A percentile compares a stretch with the other conserved stretches of the same genome.
These are phyloP conservation scores for Suillus variegatus DNA, from an alignment of 768 basidiomycete species.

Conservation along the genomic window DNA sequence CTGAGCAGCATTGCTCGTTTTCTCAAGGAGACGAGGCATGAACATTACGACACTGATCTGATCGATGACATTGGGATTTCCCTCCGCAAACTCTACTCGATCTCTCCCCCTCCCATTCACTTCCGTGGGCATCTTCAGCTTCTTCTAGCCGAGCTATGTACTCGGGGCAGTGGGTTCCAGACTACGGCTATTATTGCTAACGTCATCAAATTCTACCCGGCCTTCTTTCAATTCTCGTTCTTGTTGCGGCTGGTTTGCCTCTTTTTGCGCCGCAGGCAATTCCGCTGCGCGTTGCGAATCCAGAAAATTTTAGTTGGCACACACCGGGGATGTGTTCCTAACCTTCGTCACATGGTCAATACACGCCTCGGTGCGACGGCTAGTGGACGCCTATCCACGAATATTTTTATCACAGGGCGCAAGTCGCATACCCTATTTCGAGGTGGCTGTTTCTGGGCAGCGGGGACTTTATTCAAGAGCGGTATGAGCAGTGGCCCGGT, in stretches of 20 bases:
- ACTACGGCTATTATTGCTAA: constrained; percentile 42
- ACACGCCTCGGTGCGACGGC: neutral
- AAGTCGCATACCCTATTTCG: neutral
- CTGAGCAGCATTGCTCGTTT: constrained; percentile 39
- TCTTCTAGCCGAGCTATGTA: constrained; percentile 42
- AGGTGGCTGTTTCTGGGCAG: neutral
- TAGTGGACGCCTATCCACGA: neutral
- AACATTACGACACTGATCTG: constrained; percentile 29
- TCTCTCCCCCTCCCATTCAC: constrained; percentile 37
- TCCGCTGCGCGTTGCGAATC: constrained; percentile 21
- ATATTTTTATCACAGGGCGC: neutral
- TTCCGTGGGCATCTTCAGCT: constrained; percentile 46
- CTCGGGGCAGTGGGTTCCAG: constrained; percentile 35
- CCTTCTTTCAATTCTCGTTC: constrained; percentile 42
- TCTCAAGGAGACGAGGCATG: constrained; percentile 36
- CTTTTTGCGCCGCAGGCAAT: constrained; percentile 44
- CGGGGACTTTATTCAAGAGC: neutral
- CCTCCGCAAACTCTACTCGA: constrained; percentile 38
- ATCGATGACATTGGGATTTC: constrained; percentile 36
- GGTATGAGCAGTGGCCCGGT: constrained; percentile 20
- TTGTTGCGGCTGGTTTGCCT: constrained; percentile 38
- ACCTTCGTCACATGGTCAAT: neutral
- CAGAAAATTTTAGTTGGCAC: neutral
- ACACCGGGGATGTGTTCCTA: neutral
- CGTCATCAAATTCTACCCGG: constrained; percentile 35